Evolutionary conservation across 352 stramenopile genomes (phyloP).

Genomic region (Globisporangium solare): DNA sequence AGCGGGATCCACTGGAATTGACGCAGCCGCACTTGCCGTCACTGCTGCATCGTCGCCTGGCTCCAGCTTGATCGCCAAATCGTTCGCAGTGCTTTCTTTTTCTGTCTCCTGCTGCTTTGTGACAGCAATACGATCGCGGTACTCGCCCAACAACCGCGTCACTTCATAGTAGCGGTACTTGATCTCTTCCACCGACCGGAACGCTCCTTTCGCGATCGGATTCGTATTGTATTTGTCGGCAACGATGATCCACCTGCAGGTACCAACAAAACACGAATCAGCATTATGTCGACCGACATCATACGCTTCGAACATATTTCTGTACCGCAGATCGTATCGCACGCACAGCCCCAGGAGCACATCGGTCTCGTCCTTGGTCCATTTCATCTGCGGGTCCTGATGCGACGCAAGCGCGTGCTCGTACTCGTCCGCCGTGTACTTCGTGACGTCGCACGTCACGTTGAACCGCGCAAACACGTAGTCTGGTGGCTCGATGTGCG

Average conservation of each 20-base stretch:
- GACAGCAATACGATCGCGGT: constrained; percentile 18
- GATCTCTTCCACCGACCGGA: constrained; percentile 54
- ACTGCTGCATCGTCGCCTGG: neutral
- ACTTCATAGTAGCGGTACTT: constrained; percentile 75
- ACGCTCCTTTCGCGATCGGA: constrained; percentile 25
- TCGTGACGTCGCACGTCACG: constrained; percentile 41
- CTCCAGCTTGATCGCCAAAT: constrained; percentile 1
- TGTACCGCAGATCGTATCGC: constrained; percentile 41
- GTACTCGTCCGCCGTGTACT: constrained; percentile 55
- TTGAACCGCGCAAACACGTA: constrained; percentile 76
- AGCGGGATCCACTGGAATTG: constrained; percentile 6
- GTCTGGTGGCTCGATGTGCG: constrained; percentile 41
- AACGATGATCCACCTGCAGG: constrained; percentile 52
- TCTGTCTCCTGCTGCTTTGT: constrained; percentile 1
- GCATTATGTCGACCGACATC: neutral
- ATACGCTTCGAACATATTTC: neutral
- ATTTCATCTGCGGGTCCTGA: constrained; percentile 47
- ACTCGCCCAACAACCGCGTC: constrained; percentile 37
- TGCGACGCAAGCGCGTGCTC: constrained; percentile 29
- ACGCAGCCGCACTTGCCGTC: constrained; percentile 6
- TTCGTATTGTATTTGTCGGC: constrained; percentile 53
- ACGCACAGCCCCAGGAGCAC: constrained; percentile 45
- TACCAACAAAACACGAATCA: neutral
- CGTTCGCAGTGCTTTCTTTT: neutral
- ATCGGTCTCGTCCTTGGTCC: constrained; percentile 64